Conservation (phyloP, 345 rosid genomes). For the Salix dunnii region DNA sequence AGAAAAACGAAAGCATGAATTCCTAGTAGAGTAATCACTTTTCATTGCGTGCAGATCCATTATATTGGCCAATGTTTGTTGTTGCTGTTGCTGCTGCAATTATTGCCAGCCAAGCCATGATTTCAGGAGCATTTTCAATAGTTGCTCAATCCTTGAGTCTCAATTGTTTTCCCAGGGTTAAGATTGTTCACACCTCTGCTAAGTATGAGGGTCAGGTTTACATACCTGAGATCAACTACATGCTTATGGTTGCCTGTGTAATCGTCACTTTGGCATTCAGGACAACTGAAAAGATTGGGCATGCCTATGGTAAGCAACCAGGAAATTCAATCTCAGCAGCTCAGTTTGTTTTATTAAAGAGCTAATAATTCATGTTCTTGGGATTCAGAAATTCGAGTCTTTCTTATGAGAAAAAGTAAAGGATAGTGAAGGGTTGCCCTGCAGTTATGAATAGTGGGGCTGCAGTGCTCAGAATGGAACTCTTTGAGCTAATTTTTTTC, state of each 20-base stretch:
- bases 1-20: no score
- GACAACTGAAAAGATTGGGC: slow-evolving; percentile 58
- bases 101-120: slow-evolving; percentile 90
- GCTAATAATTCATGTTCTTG: no score
- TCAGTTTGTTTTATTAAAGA: background rate
- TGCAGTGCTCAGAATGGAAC: no score
- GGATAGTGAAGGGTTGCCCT: no score
- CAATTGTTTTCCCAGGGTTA: slow-evolving; percentile 77
- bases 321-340: background rate
- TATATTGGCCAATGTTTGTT: slow-evolving; percentile 83
- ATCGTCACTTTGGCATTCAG: slow-evolving; percentile 44
- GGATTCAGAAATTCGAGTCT: no score
- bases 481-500: no score
- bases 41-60: slow-evolving; percentile 30
- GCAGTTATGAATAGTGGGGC: no score
- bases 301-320: slow-evolving; percentile 65
- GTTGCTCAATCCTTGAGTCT: slow-evolving; percentile 57
- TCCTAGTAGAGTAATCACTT: background rate
- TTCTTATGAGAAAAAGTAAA: no score
- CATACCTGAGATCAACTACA: slow-evolving; percentile 76
- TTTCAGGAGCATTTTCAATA: slow-evolving; percentile 66
- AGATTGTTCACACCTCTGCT: slow-evolving; percentile 70
- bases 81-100: slow-evolving; percentile 68
- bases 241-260: slow-evolving; percentile 68
- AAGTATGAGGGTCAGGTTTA: slow-evolving; percentile 83